phyloP scores from a whole-genome alignment of 164 flowering plant genomes.

The Liquidambar formosana region DNA sequence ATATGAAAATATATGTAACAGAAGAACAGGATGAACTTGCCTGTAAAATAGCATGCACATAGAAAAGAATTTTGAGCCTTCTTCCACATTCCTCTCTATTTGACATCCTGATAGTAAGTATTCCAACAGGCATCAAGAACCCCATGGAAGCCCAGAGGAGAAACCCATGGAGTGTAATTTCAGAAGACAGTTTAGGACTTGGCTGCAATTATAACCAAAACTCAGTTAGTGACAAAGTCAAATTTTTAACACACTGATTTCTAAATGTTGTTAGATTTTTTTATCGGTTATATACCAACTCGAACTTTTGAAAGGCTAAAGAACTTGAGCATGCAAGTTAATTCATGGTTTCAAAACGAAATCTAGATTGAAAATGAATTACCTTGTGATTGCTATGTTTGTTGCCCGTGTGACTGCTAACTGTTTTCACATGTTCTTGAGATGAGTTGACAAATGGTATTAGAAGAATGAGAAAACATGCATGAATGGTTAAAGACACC shows the following conservation, averaged over 20 bases:
- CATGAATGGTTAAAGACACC: slow-evolving; percentile 17
- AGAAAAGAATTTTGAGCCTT: slow-evolving; percentile 36
- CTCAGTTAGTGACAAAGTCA: too few species aligned
- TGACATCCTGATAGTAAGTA: slow-evolving; percentile 47
- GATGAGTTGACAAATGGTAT: slow-evolving; percentile 30
- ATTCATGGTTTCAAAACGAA: too few species aligned
- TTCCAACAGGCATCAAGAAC: slow-evolving; percentile 51
- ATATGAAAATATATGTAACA: neutral
- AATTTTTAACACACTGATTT: too few species aligned
- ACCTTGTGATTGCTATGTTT: slow-evolving; percentile 33
- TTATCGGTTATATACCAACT: too few species aligned
- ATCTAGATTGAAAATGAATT: neutral
- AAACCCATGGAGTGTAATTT: slow-evolving; percentile 47
- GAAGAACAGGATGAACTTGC: slow-evolving; percentile 17
- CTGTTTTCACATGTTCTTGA: slow-evolving; percentile 15
- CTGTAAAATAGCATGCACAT: slow-evolving; percentile 42
- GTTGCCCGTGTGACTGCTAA: slow-evolving; percentile 5
- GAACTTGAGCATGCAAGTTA: neutral
- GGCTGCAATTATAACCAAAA: slow-evolving; percentile 18
- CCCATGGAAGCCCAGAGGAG: slow-evolving; percentile 63
- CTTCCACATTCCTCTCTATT: slow-evolving; percentile 30
- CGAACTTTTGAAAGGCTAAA: too few species aligned
- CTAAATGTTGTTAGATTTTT: neutral
- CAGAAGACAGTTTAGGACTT: slow-evolving; percentile 30
- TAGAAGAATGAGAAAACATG: slow-evolving; percentile 27